phyloP scores from a whole-genome alignment of 805 yeast genomes.

The Kuraishia piskuri region DNA sequence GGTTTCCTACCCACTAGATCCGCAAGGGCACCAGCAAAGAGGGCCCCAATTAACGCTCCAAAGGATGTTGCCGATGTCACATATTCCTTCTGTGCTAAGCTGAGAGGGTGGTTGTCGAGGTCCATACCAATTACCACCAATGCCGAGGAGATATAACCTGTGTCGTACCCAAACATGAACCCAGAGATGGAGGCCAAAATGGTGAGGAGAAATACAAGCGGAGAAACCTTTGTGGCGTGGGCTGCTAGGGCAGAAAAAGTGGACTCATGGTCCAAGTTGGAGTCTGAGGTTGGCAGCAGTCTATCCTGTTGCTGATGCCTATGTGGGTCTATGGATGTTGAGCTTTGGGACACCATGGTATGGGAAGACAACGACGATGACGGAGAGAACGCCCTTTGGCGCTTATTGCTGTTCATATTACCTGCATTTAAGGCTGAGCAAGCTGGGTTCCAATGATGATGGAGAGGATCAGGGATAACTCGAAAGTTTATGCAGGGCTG shows the following conservation, averaged over 20 bases:
- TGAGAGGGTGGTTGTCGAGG: slow-evolving; percentile 27
- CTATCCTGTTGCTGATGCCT: background rate
- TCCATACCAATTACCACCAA: slow-evolving; percentile 43
- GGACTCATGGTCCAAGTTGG: background rate
- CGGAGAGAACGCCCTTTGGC: background rate
- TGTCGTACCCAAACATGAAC: slow-evolving; percentile 54
- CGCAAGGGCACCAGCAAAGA: slow-evolving; percentile 40
- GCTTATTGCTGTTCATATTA: background rate
- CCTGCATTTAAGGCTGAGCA: background rate
- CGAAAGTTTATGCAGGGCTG: too few relatives aligned
- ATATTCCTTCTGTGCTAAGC: slow-evolving; percentile 38
- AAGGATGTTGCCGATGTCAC: slow-evolving; percentile 48
- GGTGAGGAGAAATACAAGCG: slow-evolving; percentile 34
- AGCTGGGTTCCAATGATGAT: background rate
- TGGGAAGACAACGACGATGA: background rate
- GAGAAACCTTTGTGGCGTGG: slow-evolving; percentile 20
- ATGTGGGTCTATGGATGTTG: background rate
- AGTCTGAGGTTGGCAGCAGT: background rate
- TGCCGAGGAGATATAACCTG: slow-evolving; percentile 52
- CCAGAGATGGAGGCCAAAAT: slow-evolving; percentile 46
- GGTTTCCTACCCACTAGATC: slow-evolving; percentile 38
- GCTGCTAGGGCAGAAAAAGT: background rate
- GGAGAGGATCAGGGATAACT: too few relatives aligned
- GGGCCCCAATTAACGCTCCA: slow-evolving; percentile 44
- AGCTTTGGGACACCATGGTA: background rate